Evolutionary conservation across 2,329 filamentous ascomycete species (phyloP), one percentile per base, ranked within the genome.

Genomic region (Beauveria caledonica): DNA sequence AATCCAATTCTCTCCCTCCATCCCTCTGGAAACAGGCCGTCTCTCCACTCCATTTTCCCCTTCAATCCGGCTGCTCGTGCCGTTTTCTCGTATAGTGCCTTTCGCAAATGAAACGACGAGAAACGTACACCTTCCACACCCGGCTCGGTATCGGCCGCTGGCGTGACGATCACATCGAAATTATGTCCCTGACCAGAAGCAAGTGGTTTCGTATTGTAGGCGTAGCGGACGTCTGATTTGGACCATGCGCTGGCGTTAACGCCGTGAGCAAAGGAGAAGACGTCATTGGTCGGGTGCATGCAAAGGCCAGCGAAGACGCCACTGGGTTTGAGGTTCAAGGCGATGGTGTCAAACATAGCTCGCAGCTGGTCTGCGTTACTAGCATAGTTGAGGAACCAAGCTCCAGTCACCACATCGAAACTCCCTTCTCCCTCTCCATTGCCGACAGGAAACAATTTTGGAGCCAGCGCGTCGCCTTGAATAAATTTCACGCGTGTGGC

Each of bases 351-450:
- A 29, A 62, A 64, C 63, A 64, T 64, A 21, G 48, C 19, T 19
- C 25, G 23, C 33, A 63, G 17, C 17, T 62, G 40, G 5, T 25
- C 29, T 13, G 42, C 52, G 11, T 3, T 36, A 9, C 33, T 2
- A 2, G 62, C 60, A 29, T 64, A 63, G 50, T 63, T 63, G n/a
- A 63, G 61, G 23, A 63, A 60, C 62, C 62, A 63, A 17, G 46
- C 58, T 0, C 57, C 58, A 19, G 50, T 36, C 1, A 45, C 53
- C n/a, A 61, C 19, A 19, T 62, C 49, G 21, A 62, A 62, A 25
- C 11, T 17, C 23, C 44, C 11, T 19, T 13, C 10, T 48, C 40
- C 39, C 3, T n/a, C 15, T n/a, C 40, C 40, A 33, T 33, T 33
- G 11, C 29, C 29, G 13, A 33, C 11, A 33, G 29, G 11, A 11